Percentiles rank a stretch among this genome's conserved stretches.
These are phyloP conservation scores for Boletus coccyginus DNA, from an alignment of 768 basidiomycete species.

Conservation along the genomic window DNA sequence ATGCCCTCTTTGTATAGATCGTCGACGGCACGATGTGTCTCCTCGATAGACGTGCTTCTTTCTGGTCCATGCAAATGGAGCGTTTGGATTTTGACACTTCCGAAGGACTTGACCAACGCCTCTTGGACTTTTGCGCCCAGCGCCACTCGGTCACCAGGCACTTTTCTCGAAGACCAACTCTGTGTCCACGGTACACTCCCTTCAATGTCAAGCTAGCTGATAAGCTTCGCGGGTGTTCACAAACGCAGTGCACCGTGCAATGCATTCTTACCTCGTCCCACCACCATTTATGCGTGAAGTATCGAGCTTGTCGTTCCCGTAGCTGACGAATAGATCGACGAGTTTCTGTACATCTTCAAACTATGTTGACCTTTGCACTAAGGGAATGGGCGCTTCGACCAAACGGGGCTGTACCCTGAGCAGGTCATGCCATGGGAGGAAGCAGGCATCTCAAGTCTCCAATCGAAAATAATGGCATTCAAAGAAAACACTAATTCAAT, in stretches of 20 bases:
- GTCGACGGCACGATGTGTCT: conserved; percentile 45
- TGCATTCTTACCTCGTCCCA: conserved; percentile 4
- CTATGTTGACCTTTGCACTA: conserved; percentile 10
- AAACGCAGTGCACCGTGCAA: not conserved
- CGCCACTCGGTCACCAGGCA: not conserved
- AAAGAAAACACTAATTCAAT: conserved; percentile 16
- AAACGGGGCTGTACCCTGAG: conserved; percentile 17
- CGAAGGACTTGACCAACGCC: not conserved
- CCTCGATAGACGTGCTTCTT: conserved; percentile 43
- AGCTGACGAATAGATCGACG: conserved; percentile 15
- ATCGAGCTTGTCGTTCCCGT: conserved; percentile 16
- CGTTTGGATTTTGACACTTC: conserved; percentile 2
- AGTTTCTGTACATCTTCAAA: conserved; percentile 18
- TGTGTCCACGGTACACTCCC: conserved; percentile 19
- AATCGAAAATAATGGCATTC: not conserved
- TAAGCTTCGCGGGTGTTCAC: conserved; percentile 2
- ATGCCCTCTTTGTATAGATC: conserved; percentile 50
- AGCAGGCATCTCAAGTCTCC: not conserved
- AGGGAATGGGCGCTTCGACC: conserved; percentile 6
- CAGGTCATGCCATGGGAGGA: not conserved
- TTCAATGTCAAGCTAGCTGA: conserved; percentile 13
- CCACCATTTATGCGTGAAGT: conserved; percentile 8
- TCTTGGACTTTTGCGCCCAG: not conserved
- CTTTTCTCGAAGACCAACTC: conserved; percentile 7
- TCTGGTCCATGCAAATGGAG: conserved; percentile 35